Evolutionary conservation across 73 alveolate genomes (phyloP).

Genomic region (Paramecium caudatum): DNA sequence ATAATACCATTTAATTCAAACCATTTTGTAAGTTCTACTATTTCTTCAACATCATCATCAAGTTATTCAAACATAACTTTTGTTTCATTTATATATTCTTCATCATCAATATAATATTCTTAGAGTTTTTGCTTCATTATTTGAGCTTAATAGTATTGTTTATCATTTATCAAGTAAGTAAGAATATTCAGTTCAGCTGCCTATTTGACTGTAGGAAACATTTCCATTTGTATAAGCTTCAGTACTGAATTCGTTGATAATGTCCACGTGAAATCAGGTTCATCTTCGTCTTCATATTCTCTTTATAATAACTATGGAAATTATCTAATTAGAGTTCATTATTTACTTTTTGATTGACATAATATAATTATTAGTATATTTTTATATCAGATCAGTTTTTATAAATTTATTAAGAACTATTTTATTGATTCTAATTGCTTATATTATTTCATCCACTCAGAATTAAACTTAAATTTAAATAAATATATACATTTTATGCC

Average conservation of each 20-base stretch:
- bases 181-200: not conserved
- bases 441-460: not conserved
- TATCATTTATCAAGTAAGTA: not conserved
- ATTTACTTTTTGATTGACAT: constrained; percentile 33
- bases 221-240: not conserved
- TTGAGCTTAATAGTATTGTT: not conserved
- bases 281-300: constrained; percentile 5
- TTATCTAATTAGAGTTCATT: not conserved
- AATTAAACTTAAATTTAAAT: not conserved
- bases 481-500: constrained; percentile 8
- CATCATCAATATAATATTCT: not conserved
- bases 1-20: constrained; percentile 46
- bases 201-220: not conserved
- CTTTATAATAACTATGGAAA: not conserved
- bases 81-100: not conserved
- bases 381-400: constrained; percentile 6
- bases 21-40: constrained; percentile 6
- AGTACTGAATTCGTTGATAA: not conserved
- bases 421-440: not conserved
- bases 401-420: not conserved
- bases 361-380: too few relatives aligned
- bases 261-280: not conserved
- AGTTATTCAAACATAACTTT: not conserved
- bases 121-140: constrained; percentile 3
- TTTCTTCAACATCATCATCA: constrained; percentile 74